phyloP scores from a whole-genome alignment of 805 yeast species.

The Isabelozyma gotoi region DNA sequence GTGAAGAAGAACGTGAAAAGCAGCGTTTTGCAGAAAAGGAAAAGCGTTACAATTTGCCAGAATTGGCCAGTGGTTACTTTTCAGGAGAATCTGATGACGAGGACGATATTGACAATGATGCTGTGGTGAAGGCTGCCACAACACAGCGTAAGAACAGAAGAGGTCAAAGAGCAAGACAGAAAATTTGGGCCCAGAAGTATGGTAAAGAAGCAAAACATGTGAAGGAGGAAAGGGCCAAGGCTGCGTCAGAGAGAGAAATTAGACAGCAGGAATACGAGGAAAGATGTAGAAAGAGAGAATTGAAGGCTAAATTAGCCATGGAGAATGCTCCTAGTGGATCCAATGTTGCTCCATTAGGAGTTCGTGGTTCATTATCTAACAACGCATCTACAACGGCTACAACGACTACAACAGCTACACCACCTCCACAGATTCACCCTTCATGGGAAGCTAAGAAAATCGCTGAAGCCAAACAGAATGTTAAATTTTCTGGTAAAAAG shows the following conservation, averaged over 20 bases:
- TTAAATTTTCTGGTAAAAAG: constrained; percentile 82
- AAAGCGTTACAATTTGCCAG: constrained; percentile 53
- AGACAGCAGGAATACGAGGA: constrained; percentile 69
- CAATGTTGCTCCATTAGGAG: constrained; percentile 39
- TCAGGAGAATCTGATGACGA: constrained; percentile 82
- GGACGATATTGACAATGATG: constrained; percentile 42
- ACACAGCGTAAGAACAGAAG: constrained; percentile 79
- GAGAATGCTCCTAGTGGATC: constrained; percentile 37
- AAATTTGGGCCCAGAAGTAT: constrained; percentile 91
- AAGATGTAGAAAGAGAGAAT: constrained; percentile 66
- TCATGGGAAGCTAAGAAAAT: constrained; percentile 93
- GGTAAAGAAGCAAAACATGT: constrained; percentile 86
- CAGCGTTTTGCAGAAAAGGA: constrained; percentile 16
- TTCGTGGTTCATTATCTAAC: constrained; percentile 16
- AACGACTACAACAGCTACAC: neutral
- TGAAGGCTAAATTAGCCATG: constrained; percentile 38
- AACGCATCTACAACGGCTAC: constrained; percentile 2
- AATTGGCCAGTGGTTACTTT: constrained; percentile 73
- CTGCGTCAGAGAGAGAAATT: constrained; percentile 54
- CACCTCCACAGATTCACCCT: constrained; percentile 63
- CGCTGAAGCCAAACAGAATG: constrained; percentile 64
- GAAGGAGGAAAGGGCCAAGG: constrained; percentile 57
- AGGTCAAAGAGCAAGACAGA: constrained; percentile 96
- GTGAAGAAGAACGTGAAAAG: constrained; percentile 16
- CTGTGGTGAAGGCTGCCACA: constrained; percentile 52